A percentile compares a stretch with the other conserved stretches of the same genome.
Conservation (phyloP, 768 basidiomycete species). For the Hygrocybe coccinea region DNA sequence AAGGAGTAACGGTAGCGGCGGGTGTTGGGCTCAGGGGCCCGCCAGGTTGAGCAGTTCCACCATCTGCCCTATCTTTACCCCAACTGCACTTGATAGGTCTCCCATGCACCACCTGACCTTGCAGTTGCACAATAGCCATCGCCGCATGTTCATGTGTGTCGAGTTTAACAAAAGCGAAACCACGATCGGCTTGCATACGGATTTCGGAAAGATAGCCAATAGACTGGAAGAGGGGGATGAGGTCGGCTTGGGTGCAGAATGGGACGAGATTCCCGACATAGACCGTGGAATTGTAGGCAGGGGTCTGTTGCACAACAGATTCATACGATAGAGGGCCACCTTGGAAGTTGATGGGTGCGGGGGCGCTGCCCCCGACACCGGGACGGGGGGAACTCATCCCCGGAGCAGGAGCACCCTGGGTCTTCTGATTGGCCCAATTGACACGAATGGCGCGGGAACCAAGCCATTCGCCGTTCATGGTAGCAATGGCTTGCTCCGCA, state of each 20-base stretch:
- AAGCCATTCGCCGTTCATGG: slow-evolving; percentile 99
- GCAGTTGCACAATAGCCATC: slow-evolving; percentile 94
- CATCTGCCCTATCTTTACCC: slow-evolving; percentile 93
- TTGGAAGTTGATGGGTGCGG: slow-evolving; percentile 88
- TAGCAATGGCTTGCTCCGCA: slow-evolving; percentile 97
- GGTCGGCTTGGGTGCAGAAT: slow-evolving; percentile 94
- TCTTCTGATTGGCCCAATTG: slow-evolving; percentile 99
- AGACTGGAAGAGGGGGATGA: slow-evolving; percentile 96
- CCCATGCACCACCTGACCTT: slow-evolving; percentile 96
- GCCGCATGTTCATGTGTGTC: slow-evolving; percentile 99
- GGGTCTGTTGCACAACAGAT: slow-evolving; percentile 88
- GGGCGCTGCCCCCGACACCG: slow-evolving; percentile 54
- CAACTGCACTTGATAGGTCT: slow-evolving; percentile 97
- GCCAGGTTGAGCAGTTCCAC: slow-evolving; percentile 48
- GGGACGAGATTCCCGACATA: slow-evolving; percentile 99
- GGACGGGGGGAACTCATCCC: slow-evolving; percentile 38
- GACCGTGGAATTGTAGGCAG: slow-evolving; percentile 90
- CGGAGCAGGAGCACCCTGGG: slow-evolving; percentile 57
- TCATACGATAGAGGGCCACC: slow-evolving; percentile 89
- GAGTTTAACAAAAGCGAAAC: slow-evolving; percentile 97
- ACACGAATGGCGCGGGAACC: slow-evolving; percentile 97
- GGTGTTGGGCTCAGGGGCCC: slow-evolving; percentile 56
- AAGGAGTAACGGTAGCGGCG: slow-evolving; percentile 51
- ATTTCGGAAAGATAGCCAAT: slow-evolving; percentile 99
- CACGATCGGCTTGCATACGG: slow-evolving; percentile 98